Conservation (phyloP, 257 asterid species). For the Rubia yunnanensis region DNA sequence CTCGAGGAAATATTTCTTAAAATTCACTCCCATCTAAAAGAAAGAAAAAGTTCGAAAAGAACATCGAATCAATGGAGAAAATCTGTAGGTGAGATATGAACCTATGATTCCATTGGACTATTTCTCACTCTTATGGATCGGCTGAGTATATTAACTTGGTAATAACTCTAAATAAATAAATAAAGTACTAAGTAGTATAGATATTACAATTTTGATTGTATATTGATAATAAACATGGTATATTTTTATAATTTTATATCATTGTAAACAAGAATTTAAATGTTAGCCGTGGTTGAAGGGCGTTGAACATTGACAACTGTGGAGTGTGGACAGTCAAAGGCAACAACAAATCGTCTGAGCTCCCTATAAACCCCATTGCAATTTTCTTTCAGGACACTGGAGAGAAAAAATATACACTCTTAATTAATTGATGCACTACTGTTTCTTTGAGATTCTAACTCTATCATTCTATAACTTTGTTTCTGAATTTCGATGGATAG, state of each 20-base stretch:
- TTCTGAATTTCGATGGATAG: too few species aligned
- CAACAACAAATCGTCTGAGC: neutral
- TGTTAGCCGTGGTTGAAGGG: neutral
- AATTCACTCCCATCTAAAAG: neutral
- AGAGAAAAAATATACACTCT: too few species aligned
- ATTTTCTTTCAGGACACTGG: neutral
- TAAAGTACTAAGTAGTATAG: too few species aligned
- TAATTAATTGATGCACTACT: too few species aligned
- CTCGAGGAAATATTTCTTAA: slow-evolving; percentile 2
- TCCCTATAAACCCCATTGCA: neutral
- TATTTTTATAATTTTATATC: too few species aligned
- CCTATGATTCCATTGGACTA: neutral
- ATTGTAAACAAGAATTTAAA: neutral
- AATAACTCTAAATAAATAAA: too few species aligned
- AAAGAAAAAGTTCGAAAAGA: neutral
- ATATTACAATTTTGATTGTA: neutral
- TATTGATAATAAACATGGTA: neutral
- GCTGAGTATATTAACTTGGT: too few species aligned
- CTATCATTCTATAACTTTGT: too few species aligned
- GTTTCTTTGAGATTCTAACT: too few species aligned
- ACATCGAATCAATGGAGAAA: neutral
- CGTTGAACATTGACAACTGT: neutral
- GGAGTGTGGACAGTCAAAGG: neutral
- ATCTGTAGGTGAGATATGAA: neutral
- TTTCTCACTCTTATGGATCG: too few species aligned